Conservation (phyloP, 352 stramenopile species). For the Aphanomyces stellatus region DNA sequence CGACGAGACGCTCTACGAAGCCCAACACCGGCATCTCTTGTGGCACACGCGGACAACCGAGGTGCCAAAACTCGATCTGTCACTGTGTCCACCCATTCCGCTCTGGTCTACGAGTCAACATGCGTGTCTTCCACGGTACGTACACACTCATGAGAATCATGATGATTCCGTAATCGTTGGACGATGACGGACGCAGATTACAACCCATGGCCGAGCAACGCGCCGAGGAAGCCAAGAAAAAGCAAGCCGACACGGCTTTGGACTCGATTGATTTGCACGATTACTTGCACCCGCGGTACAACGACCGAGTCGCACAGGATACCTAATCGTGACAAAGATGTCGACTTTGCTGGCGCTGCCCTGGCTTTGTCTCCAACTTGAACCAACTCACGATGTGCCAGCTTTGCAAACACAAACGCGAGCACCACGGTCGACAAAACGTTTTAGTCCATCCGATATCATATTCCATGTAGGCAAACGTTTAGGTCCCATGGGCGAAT, state of each 20-base stretch:
- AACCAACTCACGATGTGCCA: slow-evolving; percentile 61
- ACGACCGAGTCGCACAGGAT: neutral
- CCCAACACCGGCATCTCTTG: slow-evolving; percentile 34
- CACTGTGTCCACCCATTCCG: slow-evolving; percentile 28
- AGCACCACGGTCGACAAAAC: slow-evolving; percentile 45
- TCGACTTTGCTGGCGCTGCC: slow-evolving; percentile 63
- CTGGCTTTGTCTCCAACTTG: slow-evolving; percentile 61
- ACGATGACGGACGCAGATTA: slow-evolving; percentile 22
- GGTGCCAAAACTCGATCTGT: slow-evolving; percentile 44
- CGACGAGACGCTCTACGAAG: slow-evolving; percentile 48
- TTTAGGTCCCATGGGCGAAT: slow-evolving; percentile 42
- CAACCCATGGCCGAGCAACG: slow-evolving; percentile 42
- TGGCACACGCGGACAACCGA: slow-evolving; percentile 36
- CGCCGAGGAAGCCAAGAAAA: slow-evolving; percentile 27
- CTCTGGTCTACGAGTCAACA: slow-evolving; percentile 34
- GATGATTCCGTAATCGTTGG: neutral
- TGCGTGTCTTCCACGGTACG: neutral
- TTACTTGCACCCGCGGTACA: slow-evolving; percentile 24
- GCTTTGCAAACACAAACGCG: slow-evolving; percentile 58
- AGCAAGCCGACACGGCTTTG: slow-evolving; percentile 33
- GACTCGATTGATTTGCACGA: slow-evolving; percentile 56
- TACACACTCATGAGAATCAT: neutral
- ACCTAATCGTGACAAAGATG: slow-evolving; percentile 22
- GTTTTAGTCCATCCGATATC: too few relatives aligned
- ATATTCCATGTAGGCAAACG: slow-evolving; percentile 19